These are phyloP conservation scores for Microthlaspi erraticum DNA, from an alignment of 345 rosid species.

Conservation along the genomic window DNA sequence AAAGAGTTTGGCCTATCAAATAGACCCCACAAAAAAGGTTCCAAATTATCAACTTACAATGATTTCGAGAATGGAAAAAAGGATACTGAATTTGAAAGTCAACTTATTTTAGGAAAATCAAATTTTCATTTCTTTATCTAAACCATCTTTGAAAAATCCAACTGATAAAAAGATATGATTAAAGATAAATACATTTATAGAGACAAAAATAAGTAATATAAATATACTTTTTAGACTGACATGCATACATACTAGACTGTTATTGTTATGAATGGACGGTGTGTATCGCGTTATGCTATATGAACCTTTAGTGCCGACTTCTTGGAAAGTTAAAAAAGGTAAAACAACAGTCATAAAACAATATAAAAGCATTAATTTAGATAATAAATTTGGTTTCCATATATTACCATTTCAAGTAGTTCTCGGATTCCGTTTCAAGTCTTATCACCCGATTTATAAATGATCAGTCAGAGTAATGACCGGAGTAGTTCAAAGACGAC, in stretches of 20 bases:
- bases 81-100: not conserved
- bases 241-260: not conserved
- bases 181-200: not conserved
- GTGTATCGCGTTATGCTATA: not conserved
- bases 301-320: slow-evolving; percentile 39
- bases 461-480: slow-evolving; percentile 16
- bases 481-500: slow-evolving; percentile 39
- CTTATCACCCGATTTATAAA: slow-evolving; percentile 30
- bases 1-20: slow-evolving; percentile 31
- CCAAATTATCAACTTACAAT: slow-evolving; percentile 29
- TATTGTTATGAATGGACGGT: slow-evolving; percentile 12
- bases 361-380: not conserved
- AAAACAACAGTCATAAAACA: not conserved
- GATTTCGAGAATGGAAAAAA: slow-evolving; percentile 25
- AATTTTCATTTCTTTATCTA: not conserved
- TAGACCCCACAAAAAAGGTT: slow-evolving; percentile 23
- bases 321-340: slow-evolving; percentile 29
- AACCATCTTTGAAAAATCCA: not conserved
- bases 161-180: not conserved
- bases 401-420: slow-evolving; percentile 8
- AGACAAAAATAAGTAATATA: not conserved
- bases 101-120: not conserved
- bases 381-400: slow-evolving; percentile 5
- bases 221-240: not conserved
- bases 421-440: slow-evolving; percentile 24